Evolutionary conservation across 768 basidiomycete species (phyloP).

Genomic region (Phlebiopsis gigantea): DNA sequence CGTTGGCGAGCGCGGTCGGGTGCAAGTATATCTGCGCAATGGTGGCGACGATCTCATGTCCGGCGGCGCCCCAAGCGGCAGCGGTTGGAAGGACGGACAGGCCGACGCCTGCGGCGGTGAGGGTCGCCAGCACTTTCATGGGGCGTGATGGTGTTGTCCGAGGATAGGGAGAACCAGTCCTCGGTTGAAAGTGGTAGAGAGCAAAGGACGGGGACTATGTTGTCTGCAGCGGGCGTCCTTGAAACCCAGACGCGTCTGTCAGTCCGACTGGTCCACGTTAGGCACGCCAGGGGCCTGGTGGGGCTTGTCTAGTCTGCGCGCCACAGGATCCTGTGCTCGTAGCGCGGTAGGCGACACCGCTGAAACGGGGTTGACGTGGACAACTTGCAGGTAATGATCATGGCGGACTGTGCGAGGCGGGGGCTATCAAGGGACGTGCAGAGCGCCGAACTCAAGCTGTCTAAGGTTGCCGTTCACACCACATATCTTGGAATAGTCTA

Average conservation of each 20-base stretch:
- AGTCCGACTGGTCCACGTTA: not conserved
- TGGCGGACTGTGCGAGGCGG: not conserved
- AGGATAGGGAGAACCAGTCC: not conserved
- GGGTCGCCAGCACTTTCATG: not conserved
- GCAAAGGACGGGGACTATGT: not conserved
- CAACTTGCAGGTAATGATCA: not conserved
- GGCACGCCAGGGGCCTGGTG: not conserved
- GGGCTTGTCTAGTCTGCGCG: not conserved
- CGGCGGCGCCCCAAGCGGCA: slow-evolving; percentile 42
- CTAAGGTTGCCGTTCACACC: not conserved
- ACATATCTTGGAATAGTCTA: not conserved
- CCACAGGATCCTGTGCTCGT: not conserved
- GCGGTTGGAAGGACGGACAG: slow-evolving; percentile 19
- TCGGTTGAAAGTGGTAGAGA: too few relatives aligned
- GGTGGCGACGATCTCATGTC: slow-evolving; percentile 91
- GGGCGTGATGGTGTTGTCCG: not conserved
- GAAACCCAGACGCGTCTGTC: not conserved
- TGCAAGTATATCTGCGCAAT: slow-evolving; percentile 91
- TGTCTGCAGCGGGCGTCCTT: not conserved
- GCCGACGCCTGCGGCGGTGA: not conserved
- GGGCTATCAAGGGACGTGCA: not conserved
- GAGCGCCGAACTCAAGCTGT: not conserved
- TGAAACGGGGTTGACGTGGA: not conserved
- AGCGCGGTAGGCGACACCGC: not conserved
- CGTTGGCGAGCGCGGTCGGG: slow-evolving; percentile 55